Evolutionary conservation across 179 eudicot species (phyloP).

Genomic region (Sideroxylon spinosum): DNA sequence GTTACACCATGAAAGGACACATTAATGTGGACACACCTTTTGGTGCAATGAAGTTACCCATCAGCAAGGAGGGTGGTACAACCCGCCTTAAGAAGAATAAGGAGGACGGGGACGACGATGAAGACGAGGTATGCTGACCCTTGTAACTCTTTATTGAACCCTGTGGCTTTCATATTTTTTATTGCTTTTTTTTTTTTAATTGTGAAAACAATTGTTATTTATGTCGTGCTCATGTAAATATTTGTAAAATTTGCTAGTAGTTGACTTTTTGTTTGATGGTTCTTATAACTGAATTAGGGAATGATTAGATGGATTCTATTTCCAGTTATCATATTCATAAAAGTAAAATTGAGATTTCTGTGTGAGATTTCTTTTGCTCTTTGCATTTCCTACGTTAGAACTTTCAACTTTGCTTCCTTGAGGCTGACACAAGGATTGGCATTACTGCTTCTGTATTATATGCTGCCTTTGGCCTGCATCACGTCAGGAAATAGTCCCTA

Average conservation of each 20-base stretch:
- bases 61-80: conserved; percentile 73
- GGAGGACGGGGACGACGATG: conserved; percentile 59
- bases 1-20: conserved; percentile 82
- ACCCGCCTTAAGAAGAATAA: conserved; percentile 71
- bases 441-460: not conserved
- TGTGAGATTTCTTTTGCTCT: not conserved
- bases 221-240: not conserved
- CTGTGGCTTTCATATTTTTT: not conserved
- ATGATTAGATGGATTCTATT: too few species aligned
- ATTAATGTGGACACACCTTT: conserved; percentile 81
- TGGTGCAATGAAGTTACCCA: conserved; percentile 85
- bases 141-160: not conserved
- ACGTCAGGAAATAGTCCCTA: not conserved
- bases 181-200: too few species aligned
- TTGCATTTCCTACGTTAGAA: not conserved
- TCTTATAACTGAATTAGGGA: too few species aligned
- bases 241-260: not conserved
- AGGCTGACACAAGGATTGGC: not conserved
- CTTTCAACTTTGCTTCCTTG: not conserved
- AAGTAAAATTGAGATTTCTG: not conserved
- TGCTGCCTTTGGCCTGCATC: conserved; percentile 1
- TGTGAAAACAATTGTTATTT: not conserved
- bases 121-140: conserved; percentile 47
- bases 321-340: too few species aligned
- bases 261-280: not conserved